These are phyloP conservation scores for Wickerhamomyces chambardii DNA, from an alignment of 805 yeast genomes.

Conservation along the genomic window DNA sequence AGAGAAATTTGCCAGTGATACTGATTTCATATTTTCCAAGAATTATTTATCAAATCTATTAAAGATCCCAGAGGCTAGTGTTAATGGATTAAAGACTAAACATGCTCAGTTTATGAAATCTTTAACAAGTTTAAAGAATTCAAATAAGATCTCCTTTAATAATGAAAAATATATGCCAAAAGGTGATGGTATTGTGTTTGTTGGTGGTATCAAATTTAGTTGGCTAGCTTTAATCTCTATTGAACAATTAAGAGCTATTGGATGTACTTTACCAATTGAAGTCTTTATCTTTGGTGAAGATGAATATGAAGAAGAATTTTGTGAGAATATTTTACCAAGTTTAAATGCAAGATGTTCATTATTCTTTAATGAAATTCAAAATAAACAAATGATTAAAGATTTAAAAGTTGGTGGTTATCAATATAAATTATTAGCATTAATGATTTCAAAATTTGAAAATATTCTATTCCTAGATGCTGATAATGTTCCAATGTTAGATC, in stretches of 20 bases:
- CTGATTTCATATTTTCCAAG: slow-evolving; percentile 33
- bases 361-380: slow-evolving; percentile 46
- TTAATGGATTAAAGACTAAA: slow-evolving; percentile 24
- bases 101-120: slow-evolving; percentile 27
- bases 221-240: slow-evolving; percentile 61
- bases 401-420: slow-evolving; percentile 53
- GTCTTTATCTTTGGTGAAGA: slow-evolving; percentile 53
- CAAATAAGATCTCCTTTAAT: slow-evolving; percentile 24
- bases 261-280: slow-evolving; percentile 62
- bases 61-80: slow-evolving; percentile 26
- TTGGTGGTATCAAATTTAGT: slow-evolving; percentile 71
- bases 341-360: slow-evolving; percentile 57
- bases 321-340: slow-evolving; percentile 49
- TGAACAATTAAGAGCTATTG: slow-evolving; percentile 49
- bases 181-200: slow-evolving; percentile 53
- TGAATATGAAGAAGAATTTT: slow-evolving; percentile 62
- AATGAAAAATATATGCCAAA: slow-evolving; percentile 17
- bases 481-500: slow-evolving; percentile 54
- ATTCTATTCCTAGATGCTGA: slow-evolving; percentile 67
- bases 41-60: slow-evolving; percentile 35
- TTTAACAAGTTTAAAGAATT: slow-evolving; percentile 23
- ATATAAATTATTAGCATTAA: slow-evolving; percentile 54
- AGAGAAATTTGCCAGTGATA: slow-evolving; percentile 31
- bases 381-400: slow-evolving; percentile 32
- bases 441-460: slow-evolving; percentile 63